A percentile compares a stretch with the other conserved stretches of the same genome.
phyloP scores from a whole-genome alignment of 116 monocot species.

The Posidonia oceanica region DNA sequence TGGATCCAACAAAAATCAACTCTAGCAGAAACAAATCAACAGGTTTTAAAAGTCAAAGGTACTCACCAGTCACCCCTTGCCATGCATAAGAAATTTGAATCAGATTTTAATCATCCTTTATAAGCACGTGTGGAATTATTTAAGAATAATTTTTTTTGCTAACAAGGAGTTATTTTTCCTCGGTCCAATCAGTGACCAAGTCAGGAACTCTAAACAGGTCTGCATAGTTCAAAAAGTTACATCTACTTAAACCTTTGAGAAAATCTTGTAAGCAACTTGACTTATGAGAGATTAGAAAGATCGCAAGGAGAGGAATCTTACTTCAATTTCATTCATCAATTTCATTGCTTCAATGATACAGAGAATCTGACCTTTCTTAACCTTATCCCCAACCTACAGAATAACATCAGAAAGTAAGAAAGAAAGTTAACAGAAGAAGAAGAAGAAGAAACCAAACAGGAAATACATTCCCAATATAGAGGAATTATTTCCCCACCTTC shows the following conservation, averaged over 20 bases:
- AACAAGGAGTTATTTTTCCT: too few relatives aligned
- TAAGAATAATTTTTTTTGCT: too few relatives aligned
- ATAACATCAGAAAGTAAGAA: not conserved
- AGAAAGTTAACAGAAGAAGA: not conserved
- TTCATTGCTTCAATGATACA: slow-evolving; percentile 78
- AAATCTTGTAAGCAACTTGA: not conserved
- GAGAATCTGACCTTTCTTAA: slow-evolving; percentile 49
- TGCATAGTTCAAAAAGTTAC: too few relatives aligned
- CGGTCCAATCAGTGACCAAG: too few relatives aligned
- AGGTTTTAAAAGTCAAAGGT: too few relatives aligned
- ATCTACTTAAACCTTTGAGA: not conserved
- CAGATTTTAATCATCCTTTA: too few relatives aligned
- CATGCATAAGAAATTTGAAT: too few relatives aligned
- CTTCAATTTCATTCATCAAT: slow-evolving; percentile 73
- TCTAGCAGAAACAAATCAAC: too few relatives aligned
- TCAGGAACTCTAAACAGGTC: too few relatives aligned
- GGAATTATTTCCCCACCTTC: slow-evolving; percentile 24
- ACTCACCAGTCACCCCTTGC: too few relatives aligned
- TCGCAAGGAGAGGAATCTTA: slow-evolving; percentile 4
- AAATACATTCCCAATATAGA: not conserved
- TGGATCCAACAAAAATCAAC: too few relatives aligned
- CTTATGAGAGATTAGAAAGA: not conserved
- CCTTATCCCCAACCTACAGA: slow-evolving; percentile 48
- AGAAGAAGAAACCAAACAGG: not conserved
- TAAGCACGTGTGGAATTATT: too few relatives aligned